Base-by-base conservation (phyloP, 1,284 basidiomycete species). In the Wallemia ichthyophaga region DNA sequence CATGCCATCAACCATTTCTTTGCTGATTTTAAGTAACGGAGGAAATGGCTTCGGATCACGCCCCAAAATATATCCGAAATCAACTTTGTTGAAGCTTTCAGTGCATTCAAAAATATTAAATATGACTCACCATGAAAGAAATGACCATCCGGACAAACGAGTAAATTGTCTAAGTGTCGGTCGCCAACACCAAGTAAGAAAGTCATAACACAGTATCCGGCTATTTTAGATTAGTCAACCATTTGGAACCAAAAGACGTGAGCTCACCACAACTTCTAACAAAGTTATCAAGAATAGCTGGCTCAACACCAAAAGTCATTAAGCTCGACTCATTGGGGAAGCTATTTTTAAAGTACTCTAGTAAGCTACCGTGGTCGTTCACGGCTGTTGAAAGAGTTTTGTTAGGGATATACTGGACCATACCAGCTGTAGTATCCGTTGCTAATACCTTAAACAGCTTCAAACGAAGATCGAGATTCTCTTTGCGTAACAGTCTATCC, bases 1-100 rank as follows among this genome's bases (percentile, higher is more conserved):
- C 91, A 99, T 95, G 7, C 85, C 91, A 66, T 99, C 94, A 0
- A 98, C 88, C 94, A 98, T 99, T 68, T 98, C 94, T 65, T 94
- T 92, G 71, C 89, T 94, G 26, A 99, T 85, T 70, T 99, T 99
- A 65, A 98, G 89, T 1, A 89, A 85, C 1, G 94, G 94, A 2
- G 94, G 89, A 67, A 94, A 95, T 0, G 91, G 89, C 69, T 99
- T 98, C 0, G 94, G 94, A 67, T 98, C 94, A 5, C 91, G 82
- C 1, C 92, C 92, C 7, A 99, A 77, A 65, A 98, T 98, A 71
- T 96, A 99, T 1, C 94, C 92, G 67, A 98, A 99, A 70, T 98
- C 94, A 63, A 98, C 92, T 88, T 65, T 0, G 56, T 31, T 37
- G 58, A 31, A 11, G 13, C 55, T 28, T 23, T 28, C 33, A 48